These are phyloP conservation scores for Platanthera zijinensis DNA, from an alignment of 106 monocot species.

Conservation along the genomic window DNA sequence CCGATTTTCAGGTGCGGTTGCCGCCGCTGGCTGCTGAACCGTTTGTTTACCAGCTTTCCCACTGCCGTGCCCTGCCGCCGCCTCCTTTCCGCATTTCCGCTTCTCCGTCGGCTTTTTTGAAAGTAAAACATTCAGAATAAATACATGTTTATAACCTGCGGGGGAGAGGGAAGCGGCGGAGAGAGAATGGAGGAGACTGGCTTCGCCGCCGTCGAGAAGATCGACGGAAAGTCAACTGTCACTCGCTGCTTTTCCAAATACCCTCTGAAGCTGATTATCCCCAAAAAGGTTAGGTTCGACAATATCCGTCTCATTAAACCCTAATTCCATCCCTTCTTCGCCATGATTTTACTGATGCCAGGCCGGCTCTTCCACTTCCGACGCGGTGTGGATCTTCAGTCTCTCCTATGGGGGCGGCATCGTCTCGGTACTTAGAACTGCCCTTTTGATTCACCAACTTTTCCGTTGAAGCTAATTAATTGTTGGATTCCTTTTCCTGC, in stretches of 20 bases:
- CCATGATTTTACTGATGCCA: slow-evolving; percentile 4
- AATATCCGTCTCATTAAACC: neutral
- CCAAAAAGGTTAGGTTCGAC: slow-evolving; percentile 51
- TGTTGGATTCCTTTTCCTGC: slow-evolving; percentile 1
- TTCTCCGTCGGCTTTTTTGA: no score
- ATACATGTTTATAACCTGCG: no score
- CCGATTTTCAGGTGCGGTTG: no score
- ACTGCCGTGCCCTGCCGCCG: no score
- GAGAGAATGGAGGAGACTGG: slow-evolving; percentile 39
- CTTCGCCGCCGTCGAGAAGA: slow-evolving; percentile 53
- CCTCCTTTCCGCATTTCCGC: no score
- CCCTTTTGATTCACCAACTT: neutral
- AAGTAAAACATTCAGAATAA: no score
- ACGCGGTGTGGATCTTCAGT: slow-evolving; percentile 83
- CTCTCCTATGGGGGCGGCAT: slow-evolving; percentile 97
- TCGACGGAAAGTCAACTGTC: slow-evolving; percentile 60
- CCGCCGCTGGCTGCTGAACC: no score
- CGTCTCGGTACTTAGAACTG: slow-evolving; percentile 51
- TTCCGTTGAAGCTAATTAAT: neutral
- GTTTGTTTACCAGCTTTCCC: no score
- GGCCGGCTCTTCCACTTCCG: slow-evolving; percentile 47
- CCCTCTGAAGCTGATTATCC: slow-evolving; percentile 89
- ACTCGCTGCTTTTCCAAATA: slow-evolving; percentile 91
- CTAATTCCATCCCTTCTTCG: neutral
- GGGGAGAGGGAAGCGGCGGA: neutral